Percentiles rank a stretch among this genome's conserved stretches.
Evolutionary conservation across 768 basidiomycete species (phyloP).

Genomic region (Kwoniella newhampshirensis): DNA sequence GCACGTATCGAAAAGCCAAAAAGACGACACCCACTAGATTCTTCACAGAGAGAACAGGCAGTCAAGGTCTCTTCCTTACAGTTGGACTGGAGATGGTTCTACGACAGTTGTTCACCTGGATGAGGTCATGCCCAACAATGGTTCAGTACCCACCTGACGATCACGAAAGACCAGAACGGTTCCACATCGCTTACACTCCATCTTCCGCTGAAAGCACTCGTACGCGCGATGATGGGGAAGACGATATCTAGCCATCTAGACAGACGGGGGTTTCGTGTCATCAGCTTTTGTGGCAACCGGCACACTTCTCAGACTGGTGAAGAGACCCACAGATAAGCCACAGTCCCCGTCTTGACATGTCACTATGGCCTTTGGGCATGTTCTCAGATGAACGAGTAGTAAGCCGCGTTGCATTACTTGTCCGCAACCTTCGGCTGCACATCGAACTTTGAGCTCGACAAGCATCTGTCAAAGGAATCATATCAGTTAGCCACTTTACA

Average conservation of each 20-base stretch:
- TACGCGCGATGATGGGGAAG: constrained; percentile 40
- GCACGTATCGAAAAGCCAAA: no score
- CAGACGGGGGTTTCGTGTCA: no score
- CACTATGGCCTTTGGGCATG: constrained; percentile 30
- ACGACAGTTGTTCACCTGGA: neutral
- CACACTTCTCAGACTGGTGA: no score
- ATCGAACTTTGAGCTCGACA: constrained; percentile 40
- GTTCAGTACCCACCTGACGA: constrained; percentile 21
- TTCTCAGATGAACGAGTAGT: constrained; percentile 28
- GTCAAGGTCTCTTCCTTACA: constrained; percentile 2
- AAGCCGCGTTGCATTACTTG: constrained; percentile 36
- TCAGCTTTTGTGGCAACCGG: no score
- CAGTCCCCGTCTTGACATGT: constrained; percentile 37
- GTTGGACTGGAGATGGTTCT: constrained; percentile 1
- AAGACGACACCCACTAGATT: constrained; percentile 21
- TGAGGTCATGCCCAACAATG: neutral
- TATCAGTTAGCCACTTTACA: neutral
- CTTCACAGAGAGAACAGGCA: constrained; percentile 20
- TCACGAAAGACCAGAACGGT: constrained; percentile 32
- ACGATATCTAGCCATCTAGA: constrained; percentile 32
- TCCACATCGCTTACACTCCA: constrained; percentile 38
- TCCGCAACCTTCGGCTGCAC: constrained; percentile 35
- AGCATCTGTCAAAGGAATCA: constrained; percentile 21
- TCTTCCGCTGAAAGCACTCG: constrained; percentile 40
- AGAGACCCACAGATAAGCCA: constrained; percentile 31